Base-by-base conservation (phyloP, 768 basidiomycete genomes). In the Collybia nuda region DNA sequence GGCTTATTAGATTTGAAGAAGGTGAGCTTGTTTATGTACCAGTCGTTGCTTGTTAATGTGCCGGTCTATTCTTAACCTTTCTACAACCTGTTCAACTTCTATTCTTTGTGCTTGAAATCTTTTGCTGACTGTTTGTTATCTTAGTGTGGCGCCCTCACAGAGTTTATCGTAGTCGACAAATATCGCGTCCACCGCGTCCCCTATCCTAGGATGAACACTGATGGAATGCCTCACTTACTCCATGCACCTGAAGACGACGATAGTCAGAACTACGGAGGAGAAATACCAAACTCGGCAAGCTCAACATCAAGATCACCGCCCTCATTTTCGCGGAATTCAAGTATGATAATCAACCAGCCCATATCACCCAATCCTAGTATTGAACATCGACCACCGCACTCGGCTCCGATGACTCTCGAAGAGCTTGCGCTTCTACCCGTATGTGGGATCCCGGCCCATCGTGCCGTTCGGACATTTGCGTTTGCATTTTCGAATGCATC, bases 131-230 rank as follows among this genome's bases (percentile, higher is more conserved):
- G 44, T 32, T 15, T 21, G n/a, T 52, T 43, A n/a, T 9, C 32
- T 18, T 56, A 93, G 90, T 86, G 82, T 56, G 93, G 94, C 43
- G 90, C 90, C 5, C 76, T 96, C 18, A 78, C 90, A n/a, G 91
- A 97, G 68, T 96, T 92, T 70, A 81, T 96, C 52, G 74, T 90
- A 21, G 78, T 86, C 19, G 91, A 96, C 61, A 82, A 89, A 23
- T 87, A 85, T 60, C 81, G 89, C 12, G 67, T 95, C 1, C 81
- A 86, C 53, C 79, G 87, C 14, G 80, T 87, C 7, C 88, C 91
- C 0, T 78, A 85, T 56, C 86, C 85, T 24, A 69, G 73, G 14
- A 69, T 66, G 59, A 72, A 72, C 48, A 18, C 52, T 21, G 45
- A 66, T 62, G 19, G 55, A 55, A 28, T 50, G 17, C 40, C 54